Evolutionary conservation across 164 flowering plant genomes (phyloP), one percentile per base, ranked within the genome.

Genomic region (Stephania yunnanensis): DNA sequence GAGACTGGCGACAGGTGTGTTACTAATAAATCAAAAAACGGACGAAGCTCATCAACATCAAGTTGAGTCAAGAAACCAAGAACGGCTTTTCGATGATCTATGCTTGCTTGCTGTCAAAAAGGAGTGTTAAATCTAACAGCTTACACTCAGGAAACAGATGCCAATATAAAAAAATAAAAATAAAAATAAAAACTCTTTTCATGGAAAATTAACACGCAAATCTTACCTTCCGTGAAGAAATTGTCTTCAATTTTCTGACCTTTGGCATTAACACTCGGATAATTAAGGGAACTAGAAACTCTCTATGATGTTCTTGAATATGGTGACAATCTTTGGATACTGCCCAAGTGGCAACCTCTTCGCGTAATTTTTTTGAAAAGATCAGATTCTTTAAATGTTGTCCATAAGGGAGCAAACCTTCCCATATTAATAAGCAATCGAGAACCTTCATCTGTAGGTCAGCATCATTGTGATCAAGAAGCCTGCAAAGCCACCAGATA

Each of bases 301-400:
- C 63, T 78, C 99, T 85, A 74, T 96, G 98, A 12, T 45, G 63
- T n/a, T 87, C 89, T 80, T 87, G 88, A 82, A 96, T 82, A 19
- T 75, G 76, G 80, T 79, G 70, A 9, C 92, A 85, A 46, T 91
- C 95, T 70, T 72, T 86, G 31, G 98, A 91, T 72, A 96, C 85
- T 76, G 87, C 89, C 99, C 99, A 96, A 46, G 88, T 89, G 3
- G 93, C 85, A 55, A 96, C 84, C 76, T 94, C 99, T 75, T 94
- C 98, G 70, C 98, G 81, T 72, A 92, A 80, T 65, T 55, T 80
- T 79, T 89, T 90, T 74, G 91, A 79, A 82, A 69, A 76, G 55
- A 90, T 85, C 81, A 96, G 76, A 81, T 89, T 92, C 84, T 76
- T 94, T 68, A 96, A 85, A 85, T 96, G 90, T 30, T 85, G 86